Evolutionary conservation across 106 monocot species (phyloP), one percentile per base, ranked within the genome.

Genomic region (Cymbidium sinense): DNA sequence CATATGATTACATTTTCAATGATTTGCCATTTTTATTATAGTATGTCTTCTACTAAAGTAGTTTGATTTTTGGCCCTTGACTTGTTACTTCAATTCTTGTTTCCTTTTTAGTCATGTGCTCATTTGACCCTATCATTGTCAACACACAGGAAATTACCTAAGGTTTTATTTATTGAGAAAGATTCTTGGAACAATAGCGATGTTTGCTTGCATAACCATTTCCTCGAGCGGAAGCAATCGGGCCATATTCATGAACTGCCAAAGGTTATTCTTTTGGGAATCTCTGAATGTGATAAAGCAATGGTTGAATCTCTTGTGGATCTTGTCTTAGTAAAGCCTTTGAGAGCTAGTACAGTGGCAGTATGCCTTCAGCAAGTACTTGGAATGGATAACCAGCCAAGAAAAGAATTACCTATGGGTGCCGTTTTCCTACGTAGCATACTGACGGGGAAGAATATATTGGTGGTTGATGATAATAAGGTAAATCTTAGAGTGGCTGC

Each of bases 391-490:
- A 84, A 52, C 41, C 80, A 75, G 39, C 79, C 70, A 44, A 81
- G 21, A 74, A 88, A 86, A 73, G 87, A 88, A 72, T 71, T 81
- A 55, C 80, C 39, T 23, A 84, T 85, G 41, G 84, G 83, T 50
- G 78, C 87, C 43, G 79, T 80, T 74, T 88, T 83, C 64, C 87
- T 99, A 41, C 79, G 81, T 27, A 82, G 80, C 4, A 58, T 99
- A 36, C 65, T 99, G 19, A 78, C 71, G 30, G 98, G 98, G 25
- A 99, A 94, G 83, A 89, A 85, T 43, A 99, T 99, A 34, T 85
- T 99, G 78, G 94, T 99, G 41, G 98, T 99, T 81, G 98, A 99
- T 80, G 98, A 99, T 77, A 99, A 99, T 39, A 88, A 85, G 77
- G 98, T 99, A 19, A 99, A 94, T 78, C 88, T 92, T 17, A 89